Percentiles rank a stretch among this genome's conserved stretches.
Conservation (phyloP, 140 eudicot species). For the Flaveria floridana region DNA sequence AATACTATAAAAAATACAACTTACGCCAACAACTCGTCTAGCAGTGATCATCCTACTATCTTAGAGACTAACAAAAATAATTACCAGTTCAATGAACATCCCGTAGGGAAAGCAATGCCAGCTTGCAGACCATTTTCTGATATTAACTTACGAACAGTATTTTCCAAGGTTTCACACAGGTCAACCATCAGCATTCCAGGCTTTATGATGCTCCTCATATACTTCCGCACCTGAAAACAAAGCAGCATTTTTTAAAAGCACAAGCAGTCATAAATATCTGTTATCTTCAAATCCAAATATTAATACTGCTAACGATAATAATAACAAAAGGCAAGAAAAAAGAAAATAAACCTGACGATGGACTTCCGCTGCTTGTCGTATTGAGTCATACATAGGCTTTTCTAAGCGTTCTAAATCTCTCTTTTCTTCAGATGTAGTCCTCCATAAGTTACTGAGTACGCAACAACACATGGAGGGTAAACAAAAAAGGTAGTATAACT, state of each 20-base stretch:
- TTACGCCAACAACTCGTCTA: background rate
- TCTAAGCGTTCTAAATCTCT: slow-evolving; percentile 94
- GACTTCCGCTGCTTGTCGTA: slow-evolving; percentile 98
- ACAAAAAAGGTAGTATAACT: background rate
- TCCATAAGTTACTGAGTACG: slow-evolving; percentile 92
- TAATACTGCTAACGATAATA: slow-evolving; percentile 4
- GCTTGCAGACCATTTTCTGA: slow-evolving; percentile 96
- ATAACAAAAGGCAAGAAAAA: background rate
- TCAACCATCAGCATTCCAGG: slow-evolving; percentile 99
- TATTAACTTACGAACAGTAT: slow-evolving; percentile 87
- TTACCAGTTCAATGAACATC: slow-evolving; percentile 96
- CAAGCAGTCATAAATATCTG: background rate
- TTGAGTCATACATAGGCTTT: slow-evolving; percentile 84
- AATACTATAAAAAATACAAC: background rate
- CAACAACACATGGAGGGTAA: background rate
- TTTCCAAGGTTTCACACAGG: slow-evolving; percentile 96
- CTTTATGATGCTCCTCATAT: slow-evolving; percentile 75
- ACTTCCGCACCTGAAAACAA: slow-evolving; percentile 72
- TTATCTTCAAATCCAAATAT: background rate
- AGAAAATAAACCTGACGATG: slow-evolving; percentile 82
- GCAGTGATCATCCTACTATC: background rate
- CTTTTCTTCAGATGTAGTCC: slow-evolving; percentile 97
- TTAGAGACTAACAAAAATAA: background rate
- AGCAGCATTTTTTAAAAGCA: slow-evolving; percentile 3
- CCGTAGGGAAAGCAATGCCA: slow-evolving; percentile 98